phyloP scores from a whole-genome alignment of 805 yeast species.

The Pichia californica region DNA sequence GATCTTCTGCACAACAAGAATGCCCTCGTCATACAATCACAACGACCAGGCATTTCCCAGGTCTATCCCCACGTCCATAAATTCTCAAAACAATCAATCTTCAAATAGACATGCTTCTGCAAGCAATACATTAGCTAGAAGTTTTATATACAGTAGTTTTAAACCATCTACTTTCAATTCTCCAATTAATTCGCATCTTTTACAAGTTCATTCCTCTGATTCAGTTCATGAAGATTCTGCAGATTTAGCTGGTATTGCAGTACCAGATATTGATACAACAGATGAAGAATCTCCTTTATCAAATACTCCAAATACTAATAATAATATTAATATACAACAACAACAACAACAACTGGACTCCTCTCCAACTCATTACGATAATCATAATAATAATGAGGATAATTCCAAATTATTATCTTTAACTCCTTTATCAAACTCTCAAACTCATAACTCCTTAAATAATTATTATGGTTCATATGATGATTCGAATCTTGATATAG shows the following conservation, averaged over 20 bases:
- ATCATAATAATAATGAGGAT: constrained; percentile 1
- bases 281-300: background rate
- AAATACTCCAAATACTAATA: background rate
- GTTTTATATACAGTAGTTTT: constrained; percentile 33
- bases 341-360: too few species aligned
- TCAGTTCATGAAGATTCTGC: constrained; percentile 54
- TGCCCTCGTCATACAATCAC: background rate
- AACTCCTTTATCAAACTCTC: background rate
- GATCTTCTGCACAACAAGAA: background rate
- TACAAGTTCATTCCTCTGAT: constrained; percentile 38
- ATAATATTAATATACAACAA: background rate
- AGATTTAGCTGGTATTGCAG: constrained; percentile 50
- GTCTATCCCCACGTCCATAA: constrained; percentile 9
- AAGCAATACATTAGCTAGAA: constrained; percentile 33
- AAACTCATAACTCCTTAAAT: background rate
- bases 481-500: constrained; percentile 1
- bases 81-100: background rate
- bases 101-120: constrained; percentile 19
- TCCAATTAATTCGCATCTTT: constrained; percentile 24
- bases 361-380: too few species aligned
- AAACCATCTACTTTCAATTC: constrained; percentile 23
- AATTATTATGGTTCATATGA: constrained; percentile 5
- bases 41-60: background rate
- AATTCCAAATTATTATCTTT: background rate
- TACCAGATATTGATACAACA: constrained; percentile 28